Evolutionary conservation across 2,329 filamentous ascomycete species (phyloP).

Genomic region (Diaporthe sp.): DNA sequence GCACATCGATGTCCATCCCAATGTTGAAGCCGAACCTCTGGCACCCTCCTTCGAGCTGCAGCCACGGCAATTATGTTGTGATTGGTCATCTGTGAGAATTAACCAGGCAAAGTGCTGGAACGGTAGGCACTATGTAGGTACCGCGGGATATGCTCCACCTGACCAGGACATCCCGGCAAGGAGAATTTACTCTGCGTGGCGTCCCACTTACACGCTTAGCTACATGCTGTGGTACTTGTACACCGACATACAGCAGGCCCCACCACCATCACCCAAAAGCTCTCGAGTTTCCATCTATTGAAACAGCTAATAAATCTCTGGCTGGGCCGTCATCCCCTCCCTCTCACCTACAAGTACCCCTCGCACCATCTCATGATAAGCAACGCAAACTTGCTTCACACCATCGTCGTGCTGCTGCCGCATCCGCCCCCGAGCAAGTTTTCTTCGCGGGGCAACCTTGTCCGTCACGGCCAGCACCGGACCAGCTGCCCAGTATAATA

Average conservation of each 20-base stretch:
- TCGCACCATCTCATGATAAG: conserved; percentile 10
- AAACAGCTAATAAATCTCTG: conserved; percentile 33
- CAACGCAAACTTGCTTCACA: conserved; percentile 31
- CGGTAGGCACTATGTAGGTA: conserved; percentile 27
- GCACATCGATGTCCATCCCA: conserved; percentile 16
- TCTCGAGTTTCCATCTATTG: conserved; percentile 32
- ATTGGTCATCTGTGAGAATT: conserved; percentile 11
- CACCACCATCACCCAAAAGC: conserved; percentile 29
- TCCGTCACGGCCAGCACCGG: conserved; percentile 20
- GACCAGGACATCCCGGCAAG: conserved; percentile 16
- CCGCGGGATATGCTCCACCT: conserved; percentile 1
- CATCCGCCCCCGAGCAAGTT: conserved; percentile 22
- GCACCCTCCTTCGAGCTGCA: conserved; percentile 2
- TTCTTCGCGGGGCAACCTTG: conserved; percentile 26
- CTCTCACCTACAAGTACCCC: conserved; percentile 27
- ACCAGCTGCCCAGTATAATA: conserved; percentile 27
- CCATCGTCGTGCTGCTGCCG: conserved; percentile 29
- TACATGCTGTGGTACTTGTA: conserved; percentile 22
- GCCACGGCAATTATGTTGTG: background rate
- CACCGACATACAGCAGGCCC: conserved; percentile 24
- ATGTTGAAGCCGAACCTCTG: conserved; percentile 4
- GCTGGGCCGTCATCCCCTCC: conserved; percentile 21
- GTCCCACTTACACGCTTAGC: conserved; percentile 23
- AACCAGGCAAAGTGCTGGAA: conserved; percentile 5
- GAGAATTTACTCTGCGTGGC: conserved; percentile 20